Evolutionary conservation across 148 eudicot species (phyloP).

Genomic region (Heliamphora exappendiculata): DNA sequence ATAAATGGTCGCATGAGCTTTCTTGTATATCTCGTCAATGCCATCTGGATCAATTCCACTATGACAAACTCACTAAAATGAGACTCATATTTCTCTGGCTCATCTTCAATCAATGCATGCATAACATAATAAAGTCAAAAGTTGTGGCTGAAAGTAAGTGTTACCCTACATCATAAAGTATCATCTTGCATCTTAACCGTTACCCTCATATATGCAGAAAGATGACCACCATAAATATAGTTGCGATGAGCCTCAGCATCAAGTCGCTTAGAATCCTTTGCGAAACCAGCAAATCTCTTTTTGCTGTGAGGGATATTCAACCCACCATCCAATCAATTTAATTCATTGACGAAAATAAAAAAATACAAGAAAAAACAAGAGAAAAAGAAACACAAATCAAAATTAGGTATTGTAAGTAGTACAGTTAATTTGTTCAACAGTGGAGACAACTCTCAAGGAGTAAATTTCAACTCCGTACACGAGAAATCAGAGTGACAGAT

Average conservation of each 20-base stretch:
- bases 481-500: conserved; percentile 6
- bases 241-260: conserved; percentile 71
- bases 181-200: neutral
- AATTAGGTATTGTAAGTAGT: no score
- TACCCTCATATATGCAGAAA: conserved; percentile 73
- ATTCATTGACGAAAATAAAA: no score
- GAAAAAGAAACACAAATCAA: no score
- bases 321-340: conserved; percentile 75
- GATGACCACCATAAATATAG: conserved; percentile 76
- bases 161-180: neutral
- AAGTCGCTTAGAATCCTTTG: conserved; percentile 59
- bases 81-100: conserved; percentile 75
- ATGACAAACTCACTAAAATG: conserved; percentile 59
- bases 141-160: neutral
- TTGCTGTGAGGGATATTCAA: conserved; percentile 81
- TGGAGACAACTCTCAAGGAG: conserved; percentile 39
- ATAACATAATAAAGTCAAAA: neutral
- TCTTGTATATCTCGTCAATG: conserved; percentile 64
- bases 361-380: no score
- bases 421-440: no score
- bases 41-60: conserved; percentile 51
- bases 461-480: conserved; percentile 56
- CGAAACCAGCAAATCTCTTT: conserved; percentile 74
- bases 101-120: conserved; percentile 67
- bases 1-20: conserved; percentile 76